Conservation (phyloP, 805 yeast species). For the Scheffersomyces lignosus region DNA sequence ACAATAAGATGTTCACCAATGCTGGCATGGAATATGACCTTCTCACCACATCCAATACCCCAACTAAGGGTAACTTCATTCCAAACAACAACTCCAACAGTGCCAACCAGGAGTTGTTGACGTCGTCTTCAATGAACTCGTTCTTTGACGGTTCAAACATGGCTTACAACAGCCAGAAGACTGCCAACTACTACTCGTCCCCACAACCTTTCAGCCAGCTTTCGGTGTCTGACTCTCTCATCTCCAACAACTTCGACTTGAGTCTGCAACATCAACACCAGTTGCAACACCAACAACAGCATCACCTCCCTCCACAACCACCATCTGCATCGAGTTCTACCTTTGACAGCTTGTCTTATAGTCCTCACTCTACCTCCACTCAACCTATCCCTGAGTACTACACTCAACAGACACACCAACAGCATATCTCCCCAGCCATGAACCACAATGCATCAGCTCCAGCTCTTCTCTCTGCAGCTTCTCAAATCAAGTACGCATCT, state of each 20-base stretch:
- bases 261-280: slow-evolving; percentile 2
- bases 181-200: slow-evolving; percentile 3
- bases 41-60: slow-evolving; percentile 1
- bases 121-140: slow-evolving; percentile 5
- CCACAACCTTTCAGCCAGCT: slow-evolving; percentile 1
- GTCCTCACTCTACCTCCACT: background rate
- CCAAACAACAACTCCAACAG: background rate
- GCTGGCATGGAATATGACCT: slow-evolving; percentile 5
- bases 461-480: background rate
- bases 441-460: background rate
- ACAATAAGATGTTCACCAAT: slow-evolving; percentile 1
- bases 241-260: slow-evolving; percentile 3
- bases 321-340: background rate
- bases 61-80: too few relatives aligned
- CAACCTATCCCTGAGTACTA: background rate
- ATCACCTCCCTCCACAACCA: background rate
- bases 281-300: slow-evolving; percentile 1
- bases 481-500: slow-evolving; percentile 1
- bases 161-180: background rate
- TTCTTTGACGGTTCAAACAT: slow-evolving; percentile 1
- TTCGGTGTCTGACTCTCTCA: background rate
- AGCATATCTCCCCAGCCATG: slow-evolving; percentile 1
- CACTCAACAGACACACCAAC: slow-evolving; percentile 1
- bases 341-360: background rate
- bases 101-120: slow-evolving; percentile 3